Conservation (phyloP, 306 rosid genomes). For the Cucurbita pepo region DNA sequence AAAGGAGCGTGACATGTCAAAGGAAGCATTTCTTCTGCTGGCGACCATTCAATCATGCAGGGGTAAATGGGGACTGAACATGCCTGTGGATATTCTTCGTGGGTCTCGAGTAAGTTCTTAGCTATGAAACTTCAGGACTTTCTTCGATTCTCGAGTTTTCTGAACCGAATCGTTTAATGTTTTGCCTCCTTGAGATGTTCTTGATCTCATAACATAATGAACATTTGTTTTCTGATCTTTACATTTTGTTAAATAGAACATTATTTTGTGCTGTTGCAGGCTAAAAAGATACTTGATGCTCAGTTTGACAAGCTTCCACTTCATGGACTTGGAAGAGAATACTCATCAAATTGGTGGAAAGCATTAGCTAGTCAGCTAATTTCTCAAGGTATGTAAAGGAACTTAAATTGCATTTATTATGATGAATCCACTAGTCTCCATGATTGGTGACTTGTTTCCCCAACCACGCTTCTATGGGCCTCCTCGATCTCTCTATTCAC, state of each 20-base stretch:
- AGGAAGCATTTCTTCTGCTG: constrained; percentile 78
- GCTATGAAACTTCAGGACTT: background rate
- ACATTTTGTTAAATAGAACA: constrained; percentile 11
- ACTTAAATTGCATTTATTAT: background rate
- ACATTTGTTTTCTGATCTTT: background rate
- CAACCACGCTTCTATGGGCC: too few species aligned
- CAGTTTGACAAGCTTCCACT: constrained; percentile 75
- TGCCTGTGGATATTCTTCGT: constrained; percentile 72
- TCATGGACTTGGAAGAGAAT: constrained; percentile 74
- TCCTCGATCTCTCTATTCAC: too few species aligned
- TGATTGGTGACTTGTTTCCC: too few species aligned
- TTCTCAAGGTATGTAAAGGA: constrained; percentile 37
- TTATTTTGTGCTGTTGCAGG: constrained; percentile 32
- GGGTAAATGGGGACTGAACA: constrained; percentile 65
- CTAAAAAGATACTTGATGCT: constrained; percentile 46
- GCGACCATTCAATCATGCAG: constrained; percentile 67
- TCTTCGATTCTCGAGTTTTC: background rate
- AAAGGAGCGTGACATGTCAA: constrained; percentile 64
- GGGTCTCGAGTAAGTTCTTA: constrained; percentile 73
- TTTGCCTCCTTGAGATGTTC: background rate
- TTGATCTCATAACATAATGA: background rate
- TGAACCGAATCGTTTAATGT: background rate
- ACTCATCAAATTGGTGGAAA: constrained; percentile 86
- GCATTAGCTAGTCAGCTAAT: constrained; percentile 60
- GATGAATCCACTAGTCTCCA: too few species aligned